Evolutionary conservation across 2,329 filamentous ascomycete species (phyloP).

Genomic region (Claviceps monticola): DNA sequence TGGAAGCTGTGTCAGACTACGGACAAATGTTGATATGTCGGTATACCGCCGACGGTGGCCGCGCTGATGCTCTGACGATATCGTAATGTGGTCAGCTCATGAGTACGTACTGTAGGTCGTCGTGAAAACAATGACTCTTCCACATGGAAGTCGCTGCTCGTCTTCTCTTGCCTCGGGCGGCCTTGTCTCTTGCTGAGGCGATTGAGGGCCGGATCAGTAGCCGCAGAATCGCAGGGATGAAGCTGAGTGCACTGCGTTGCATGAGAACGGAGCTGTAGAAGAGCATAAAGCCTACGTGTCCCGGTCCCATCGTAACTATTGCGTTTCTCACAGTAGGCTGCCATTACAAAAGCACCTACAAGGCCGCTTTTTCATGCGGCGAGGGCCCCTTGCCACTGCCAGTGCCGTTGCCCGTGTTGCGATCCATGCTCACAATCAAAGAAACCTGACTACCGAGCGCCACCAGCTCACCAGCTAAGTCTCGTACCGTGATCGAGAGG

Average conservation of each 20-base stretch:
- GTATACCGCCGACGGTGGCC: neutral
- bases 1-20: neutral
- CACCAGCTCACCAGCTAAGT: conserved; percentile 22
- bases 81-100: neutral
- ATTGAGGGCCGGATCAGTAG: neutral
- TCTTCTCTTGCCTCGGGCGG: neutral
- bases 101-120: neutral
- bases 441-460: conserved; percentile 16
- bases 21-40: neutral
- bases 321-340: neutral
- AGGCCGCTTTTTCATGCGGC: neutral
- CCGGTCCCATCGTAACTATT: neutral
- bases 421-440: conserved; percentile 8
- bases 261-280: neutral
- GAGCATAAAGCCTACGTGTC: neutral
- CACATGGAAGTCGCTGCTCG: neutral
- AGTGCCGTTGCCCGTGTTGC: conserved; percentile 5
- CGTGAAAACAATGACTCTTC: neutral
- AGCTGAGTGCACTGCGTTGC: neutral
- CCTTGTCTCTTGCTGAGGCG: neutral
- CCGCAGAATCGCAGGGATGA: neutral
- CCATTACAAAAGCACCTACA: neutral
- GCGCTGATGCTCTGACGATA: neutral
- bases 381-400: neutral
- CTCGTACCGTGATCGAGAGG: conserved; percentile 50